Percentiles rank a stretch among this genome's conserved stretches.
These are phyloP conservation scores for Gastrolobium villosum DNA, from an alignment of 306 rosid species.

Conservation along the genomic window DNA sequence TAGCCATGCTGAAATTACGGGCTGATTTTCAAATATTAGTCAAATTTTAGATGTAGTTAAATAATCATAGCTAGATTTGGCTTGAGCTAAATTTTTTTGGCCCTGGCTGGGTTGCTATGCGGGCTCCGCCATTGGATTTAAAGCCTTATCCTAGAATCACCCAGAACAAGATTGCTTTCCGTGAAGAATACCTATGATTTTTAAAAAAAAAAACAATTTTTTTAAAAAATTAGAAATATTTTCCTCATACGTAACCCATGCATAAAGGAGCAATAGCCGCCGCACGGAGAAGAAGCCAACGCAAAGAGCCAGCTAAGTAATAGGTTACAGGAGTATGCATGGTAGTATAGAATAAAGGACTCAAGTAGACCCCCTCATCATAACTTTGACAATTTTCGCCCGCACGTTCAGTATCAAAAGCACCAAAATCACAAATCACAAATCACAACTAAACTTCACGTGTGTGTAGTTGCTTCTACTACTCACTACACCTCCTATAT, in stretches of 20 bases:
- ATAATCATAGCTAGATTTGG: too few relatives aligned
- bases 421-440: conserved; percentile 4
- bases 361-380: conserved; percentile 35
- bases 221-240: neutral
- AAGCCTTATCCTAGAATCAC: too few relatives aligned
- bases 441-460: conserved; percentile 35
- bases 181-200: too few relatives aligned
- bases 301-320: neutral
- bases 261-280: too few relatives aligned
- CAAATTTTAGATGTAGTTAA: too few relatives aligned
- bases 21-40: too few relatives aligned
- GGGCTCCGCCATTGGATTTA: too few relatives aligned
- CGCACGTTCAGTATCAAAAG: conserved; percentile 36
- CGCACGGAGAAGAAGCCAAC: neutral
- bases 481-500: neutral
- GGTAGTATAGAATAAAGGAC: conserved; percentile 16
- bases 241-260: too few relatives aligned
- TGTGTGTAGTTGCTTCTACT: conserved; percentile 34
- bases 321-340: neutral
- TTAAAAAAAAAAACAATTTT: neutral
- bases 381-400: conserved; percentile 5
- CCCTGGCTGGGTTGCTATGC: too few relatives aligned
- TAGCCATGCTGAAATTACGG: too few relatives aligned
- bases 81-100: too few relatives aligned
- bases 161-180: too few relatives aligned